Conservation (phyloP, 495 filamentous ascomycete species). For the Penicillium simplicissimum region DNA sequence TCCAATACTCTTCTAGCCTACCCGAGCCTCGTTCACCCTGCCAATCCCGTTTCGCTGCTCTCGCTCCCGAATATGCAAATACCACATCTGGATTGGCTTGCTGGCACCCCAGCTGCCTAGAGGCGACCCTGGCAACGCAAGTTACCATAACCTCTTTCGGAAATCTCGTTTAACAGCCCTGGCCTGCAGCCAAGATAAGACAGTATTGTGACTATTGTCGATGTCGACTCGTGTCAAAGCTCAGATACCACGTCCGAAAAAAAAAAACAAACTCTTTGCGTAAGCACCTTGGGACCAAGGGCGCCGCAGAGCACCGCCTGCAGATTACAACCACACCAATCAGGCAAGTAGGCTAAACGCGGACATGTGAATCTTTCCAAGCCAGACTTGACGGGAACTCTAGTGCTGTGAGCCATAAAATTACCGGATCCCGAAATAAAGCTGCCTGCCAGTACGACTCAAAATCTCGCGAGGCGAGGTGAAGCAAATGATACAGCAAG, state of each 20-base stretch:
- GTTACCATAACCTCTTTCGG: conserved; percentile 1
- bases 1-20: neutral
- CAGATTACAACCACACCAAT: conserved; percentile 22
- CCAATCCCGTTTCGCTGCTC: neutral
- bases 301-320: conserved; percentile 17
- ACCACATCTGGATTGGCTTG: neutral
- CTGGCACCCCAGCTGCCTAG: neutral
- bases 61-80: neutral
- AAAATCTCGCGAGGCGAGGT: neutral
- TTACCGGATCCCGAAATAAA: neutral
- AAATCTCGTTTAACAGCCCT: neutral
- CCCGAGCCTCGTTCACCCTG: neutral
- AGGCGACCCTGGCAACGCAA: neutral
- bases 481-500: neutral
- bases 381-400: neutral
- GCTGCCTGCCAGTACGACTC: neutral
- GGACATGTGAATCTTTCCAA: neutral
- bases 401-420: neutral
- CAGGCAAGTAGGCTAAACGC: conserved; percentile 11
- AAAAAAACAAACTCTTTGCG: conserved; percentile 4
- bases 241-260: neutral
- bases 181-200: neutral
- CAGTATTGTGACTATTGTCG: too few species aligned
- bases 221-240: neutral
- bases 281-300: conserved; percentile 21